Evolutionary conservation across 2,329 filamentous ascomycete genomes (phyloP).

Genomic region (Orbilia brochopaga): DNA sequence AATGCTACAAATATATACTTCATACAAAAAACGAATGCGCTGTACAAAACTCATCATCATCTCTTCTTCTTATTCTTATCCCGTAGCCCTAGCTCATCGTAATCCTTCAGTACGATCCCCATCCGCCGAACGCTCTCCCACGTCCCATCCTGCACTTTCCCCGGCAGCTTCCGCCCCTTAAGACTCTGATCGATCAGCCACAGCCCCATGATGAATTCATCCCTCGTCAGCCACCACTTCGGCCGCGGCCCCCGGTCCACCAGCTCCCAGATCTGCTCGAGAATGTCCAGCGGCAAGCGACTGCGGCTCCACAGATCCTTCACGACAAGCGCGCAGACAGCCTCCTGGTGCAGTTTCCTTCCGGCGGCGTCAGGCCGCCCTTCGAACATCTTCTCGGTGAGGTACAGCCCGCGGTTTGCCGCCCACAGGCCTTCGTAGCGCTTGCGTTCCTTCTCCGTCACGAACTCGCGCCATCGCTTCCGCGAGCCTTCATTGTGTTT

Average conservation of each 20-base stretch:
- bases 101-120: constrained; percentile 55
- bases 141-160: constrained; percentile 73
- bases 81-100: constrained; percentile 35
- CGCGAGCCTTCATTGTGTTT: constrained; percentile 77
- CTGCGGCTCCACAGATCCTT: constrained; percentile 77
- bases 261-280: constrained; percentile 78
- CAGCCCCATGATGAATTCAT: constrained; percentile 81
- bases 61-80: constrained; percentile 42
- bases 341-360: constrained; percentile 57
- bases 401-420: constrained; percentile 70
- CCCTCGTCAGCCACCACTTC: constrained; percentile 66
- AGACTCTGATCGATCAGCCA: constrained; percentile 82
- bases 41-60: constrained; percentile 8
- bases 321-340: constrained; percentile 72
- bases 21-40: no score
- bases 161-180: constrained; percentile 77
- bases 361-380: constrained; percentile 48
- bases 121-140: constrained; percentile 71
- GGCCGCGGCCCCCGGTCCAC: constrained; percentile 65
- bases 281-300: constrained; percentile 69
- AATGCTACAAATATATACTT: not conserved
- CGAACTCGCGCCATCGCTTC: constrained; percentile 76
- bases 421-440: constrained; percentile 86
- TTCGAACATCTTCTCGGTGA: constrained; percentile 53
- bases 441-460: constrained; percentile 75